Conservation (phyloP, 2,329 filamentous ascomycete genomes). For the Microcyclospora pomicola region DNA sequence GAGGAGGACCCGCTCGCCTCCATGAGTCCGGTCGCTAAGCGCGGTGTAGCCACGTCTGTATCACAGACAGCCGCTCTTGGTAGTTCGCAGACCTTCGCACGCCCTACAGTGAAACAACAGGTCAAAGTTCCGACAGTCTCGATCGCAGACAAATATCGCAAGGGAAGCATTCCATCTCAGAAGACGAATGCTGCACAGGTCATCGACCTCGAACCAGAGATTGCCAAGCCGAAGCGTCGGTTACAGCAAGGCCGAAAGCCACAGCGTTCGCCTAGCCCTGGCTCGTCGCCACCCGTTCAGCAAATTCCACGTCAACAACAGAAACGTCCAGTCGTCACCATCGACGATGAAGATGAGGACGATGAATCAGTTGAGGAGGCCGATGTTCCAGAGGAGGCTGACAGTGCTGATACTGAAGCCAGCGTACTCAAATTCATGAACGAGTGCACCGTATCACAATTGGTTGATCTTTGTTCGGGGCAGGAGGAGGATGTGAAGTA, state of each 20-base stretch:
- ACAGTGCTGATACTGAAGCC: slow-evolving; percentile 4
- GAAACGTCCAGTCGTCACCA: slow-evolving; percentile 13
- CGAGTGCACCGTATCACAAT: slow-evolving; percentile 56
- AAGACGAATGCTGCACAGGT: not conserved
- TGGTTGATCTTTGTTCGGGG: slow-evolving; percentile 69
- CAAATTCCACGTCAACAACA: slow-evolving; percentile 7
- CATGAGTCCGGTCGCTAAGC: slow-evolving; percentile 12
- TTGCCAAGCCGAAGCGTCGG: slow-evolving; percentile 20
- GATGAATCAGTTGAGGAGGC: slow-evolving; percentile 5
- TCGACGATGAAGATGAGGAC: slow-evolving; percentile 24
- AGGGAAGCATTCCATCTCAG: slow-evolving; percentile 1
- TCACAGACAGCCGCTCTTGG: slow-evolving; percentile 2
- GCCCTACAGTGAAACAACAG: slow-evolving; percentile 27
- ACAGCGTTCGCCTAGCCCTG: slow-evolving; percentile 22
- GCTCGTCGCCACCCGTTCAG: slow-evolving; percentile 15
- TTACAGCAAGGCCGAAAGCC: slow-evolving; percentile 38
- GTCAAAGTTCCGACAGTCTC: slow-evolving; percentile 40
- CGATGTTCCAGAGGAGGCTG: slow-evolving; percentile 7
- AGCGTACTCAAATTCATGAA: slow-evolving; percentile 72
- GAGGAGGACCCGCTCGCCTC: slow-evolving; percentile 15
- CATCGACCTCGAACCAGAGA: slow-evolving; percentile 15
- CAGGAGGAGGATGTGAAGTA: slow-evolving; percentile 54
- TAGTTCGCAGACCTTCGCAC: not conserved
- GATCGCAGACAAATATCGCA: slow-evolving; percentile 33
- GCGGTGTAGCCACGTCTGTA: slow-evolving; percentile 12